Base-by-base conservation (phyloP, 2,329 filamentous ascomycete species). In the Diaporthe capsici region DNA sequence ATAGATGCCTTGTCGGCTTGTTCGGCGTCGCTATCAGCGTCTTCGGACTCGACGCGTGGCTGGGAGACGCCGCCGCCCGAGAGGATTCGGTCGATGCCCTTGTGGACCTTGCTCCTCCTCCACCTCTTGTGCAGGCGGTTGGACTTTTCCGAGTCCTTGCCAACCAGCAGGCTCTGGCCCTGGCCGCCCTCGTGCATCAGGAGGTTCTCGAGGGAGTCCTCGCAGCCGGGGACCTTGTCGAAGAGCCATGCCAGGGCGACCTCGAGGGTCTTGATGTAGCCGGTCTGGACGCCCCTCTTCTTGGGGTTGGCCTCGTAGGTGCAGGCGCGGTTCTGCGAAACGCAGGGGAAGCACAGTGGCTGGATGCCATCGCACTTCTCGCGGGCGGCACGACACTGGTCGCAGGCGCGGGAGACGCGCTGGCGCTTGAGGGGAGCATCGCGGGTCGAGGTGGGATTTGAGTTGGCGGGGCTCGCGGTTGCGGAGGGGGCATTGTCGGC, bases 281-380 rank as follows among this genome's bases (percentile, higher is more conserved):
- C 94, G n/a, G 94, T 94, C 79, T 94, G 94, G 15, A 96, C 91
- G 5, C 94, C 94, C 77, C 94, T 88, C 82, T 95, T 95, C 83
- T 94, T 95, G 10, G 93, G 91, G 72, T 91, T 92, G 72, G 92
- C 89, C 77, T 93, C 91, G 82, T 95, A 96, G 22, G 92, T 92
- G 82, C 94, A 96, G 47, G 87, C 82, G 67, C 93, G 88, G 72
- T 89, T 90, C 76, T 93, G 90, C 6, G 89, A 86, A 9, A 88
- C 87, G 84, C 94, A 95, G 3, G 92, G 92, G 63, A 90, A 91
- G 82, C 93, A 95, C 20, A 87, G 86, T 8, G 93, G 93, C 78
- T 92, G 90, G 15, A 86, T 86, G 22, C 94, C 93, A 80, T 95
- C 93, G 83, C 93, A 95, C 81, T 93, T 94, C 82, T 94, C 93